Conservation (phyloP, 2,329 filamentous ascomycete genomes). For the Curvularia hawaiiensis region DNA sequence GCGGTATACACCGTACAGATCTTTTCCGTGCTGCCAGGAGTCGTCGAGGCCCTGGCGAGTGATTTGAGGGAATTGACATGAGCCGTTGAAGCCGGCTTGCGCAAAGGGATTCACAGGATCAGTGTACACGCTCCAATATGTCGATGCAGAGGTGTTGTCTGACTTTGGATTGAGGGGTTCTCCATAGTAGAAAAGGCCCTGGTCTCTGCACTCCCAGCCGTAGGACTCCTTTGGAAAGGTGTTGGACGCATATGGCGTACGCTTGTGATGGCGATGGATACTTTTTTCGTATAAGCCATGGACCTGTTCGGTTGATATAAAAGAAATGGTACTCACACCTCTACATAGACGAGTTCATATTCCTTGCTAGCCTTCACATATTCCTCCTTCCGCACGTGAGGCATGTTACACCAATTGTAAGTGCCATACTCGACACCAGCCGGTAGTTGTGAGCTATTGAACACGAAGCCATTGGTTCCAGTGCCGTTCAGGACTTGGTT, state of each 20-base stretch:
- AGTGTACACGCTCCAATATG: constrained; percentile 70
- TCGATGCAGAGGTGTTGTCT: constrained; percentile 57
- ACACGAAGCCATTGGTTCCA: constrained; percentile 76
- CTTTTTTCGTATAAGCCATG: constrained; percentile 10
- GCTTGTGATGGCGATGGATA: constrained; percentile 83
- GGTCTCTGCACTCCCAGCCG: constrained; percentile 73
- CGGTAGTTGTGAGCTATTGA: constrained; percentile 67
- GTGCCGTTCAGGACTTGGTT: constrained; percentile 60
- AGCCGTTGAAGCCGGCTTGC: constrained; percentile 70
- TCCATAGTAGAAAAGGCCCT: constrained; percentile 72
- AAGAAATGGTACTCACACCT: constrained; percentile 60
- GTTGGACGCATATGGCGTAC: constrained; percentile 79
- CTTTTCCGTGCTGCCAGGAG: constrained; percentile 75
- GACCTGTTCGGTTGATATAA: neutral
- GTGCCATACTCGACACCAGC: constrained; percentile 59
- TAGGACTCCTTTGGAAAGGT: constrained; percentile 76
- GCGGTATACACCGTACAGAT: constrained; percentile 78
- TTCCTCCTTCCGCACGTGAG: constrained; percentile 72
- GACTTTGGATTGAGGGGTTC: constrained; percentile 55
- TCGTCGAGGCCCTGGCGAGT: constrained; percentile 73
- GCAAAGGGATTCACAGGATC: constrained; percentile 70
- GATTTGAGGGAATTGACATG: constrained; percentile 83
- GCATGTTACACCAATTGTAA: constrained; percentile 90
- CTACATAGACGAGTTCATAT: constrained; percentile 75
- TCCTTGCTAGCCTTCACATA: constrained; percentile 62